Percentiles rank a stretch among this genome's conserved stretches.
Evolutionary conservation across 805 yeast genomes (phyloP).

Genomic region (Grigorovia jiainica): DNA sequence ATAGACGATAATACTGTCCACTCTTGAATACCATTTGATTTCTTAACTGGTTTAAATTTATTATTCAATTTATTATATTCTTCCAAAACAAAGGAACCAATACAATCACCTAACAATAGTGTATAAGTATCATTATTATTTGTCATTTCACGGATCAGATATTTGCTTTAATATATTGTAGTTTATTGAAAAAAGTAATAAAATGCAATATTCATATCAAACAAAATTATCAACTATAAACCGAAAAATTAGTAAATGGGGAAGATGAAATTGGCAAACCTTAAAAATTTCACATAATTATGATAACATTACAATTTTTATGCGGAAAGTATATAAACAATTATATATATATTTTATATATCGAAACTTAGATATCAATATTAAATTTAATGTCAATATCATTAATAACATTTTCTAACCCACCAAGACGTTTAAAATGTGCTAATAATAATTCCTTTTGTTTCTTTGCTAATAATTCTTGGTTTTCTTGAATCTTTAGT

Average conservation of each 20-base stretch:
- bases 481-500: constrained; percentile 31
- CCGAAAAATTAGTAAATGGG: too few species aligned
- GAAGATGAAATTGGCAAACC: too few species aligned
- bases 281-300: too few species aligned
- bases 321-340: too few species aligned
- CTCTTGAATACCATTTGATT: constrained; percentile 60
- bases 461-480: constrained; percentile 36
- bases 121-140: not conserved
- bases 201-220: too few species aligned
- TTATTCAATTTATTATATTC: constrained; percentile 27
- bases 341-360: too few species aligned
- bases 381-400: constrained; percentile 34
- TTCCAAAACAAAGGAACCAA: constrained; percentile 11
- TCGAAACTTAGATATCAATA: constrained; percentile 25
- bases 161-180: too few species aligned
- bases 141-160: too few species aligned
- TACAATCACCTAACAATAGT: constrained; percentile 10
- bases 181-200: too few species aligned
- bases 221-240: too few species aligned
- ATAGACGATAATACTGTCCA: constrained; percentile 81
- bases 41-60: constrained; percentile 47
- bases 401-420: constrained; percentile 42
- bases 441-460: constrained; percentile 39
- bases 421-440: constrained; percentile 49
- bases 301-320: too few species aligned